phyloP scores from a whole-genome alignment of 768 basidiomycete genomes.

The Tulasnella sp. region DNA sequence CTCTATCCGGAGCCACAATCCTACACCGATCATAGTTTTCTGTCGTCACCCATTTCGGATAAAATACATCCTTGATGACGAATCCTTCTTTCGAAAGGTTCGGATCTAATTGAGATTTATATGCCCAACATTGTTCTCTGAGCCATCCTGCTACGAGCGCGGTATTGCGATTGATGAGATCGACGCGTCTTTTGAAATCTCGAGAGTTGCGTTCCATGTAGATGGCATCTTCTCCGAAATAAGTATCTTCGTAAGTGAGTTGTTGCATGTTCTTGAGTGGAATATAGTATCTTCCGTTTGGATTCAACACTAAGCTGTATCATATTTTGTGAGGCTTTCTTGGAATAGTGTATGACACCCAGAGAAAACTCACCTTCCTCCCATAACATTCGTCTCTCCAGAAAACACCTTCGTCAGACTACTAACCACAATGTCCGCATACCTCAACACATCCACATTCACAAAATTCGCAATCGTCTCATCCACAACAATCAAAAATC shows the following conservation, averaged over 20 bases:
- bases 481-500: slow-evolving; percentile 80
- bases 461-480: slow-evolving; percentile 92
- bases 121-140: slow-evolving; percentile 20
- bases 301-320: slow-evolving; percentile 74
- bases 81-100: background rate
- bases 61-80: slow-evolving; percentile 72
- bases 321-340: background rate
- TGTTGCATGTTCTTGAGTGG: slow-evolving; percentile 48
- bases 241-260: slow-evolving; percentile 63
- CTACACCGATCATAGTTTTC: slow-evolving; percentile 61
- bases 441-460: slow-evolving; percentile 80
- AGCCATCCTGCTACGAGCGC: slow-evolving; percentile 73
- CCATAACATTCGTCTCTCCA: slow-evolving; percentile 92
- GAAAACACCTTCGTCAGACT: slow-evolving; percentile 93
- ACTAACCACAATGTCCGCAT: slow-evolving; percentile 80
- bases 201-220: slow-evolving; percentile 98
- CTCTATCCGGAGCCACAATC: slow-evolving; percentile 29
- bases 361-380: slow-evolving; percentile 76
- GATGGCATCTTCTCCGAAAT: slow-evolving; percentile 83
- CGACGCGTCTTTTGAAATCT: slow-evolving; percentile 67
- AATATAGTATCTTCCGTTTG: slow-evolving; percentile 53
- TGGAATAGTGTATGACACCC: too few relatives aligned
- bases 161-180: slow-evolving; percentile 66
- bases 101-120: background rate
- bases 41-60: slow-evolving; percentile 70